These are phyloP conservation scores for Hypoxylon trugodes DNA, from an alignment of 495 filamentous ascomycete species.

Conservation along the genomic window DNA sequence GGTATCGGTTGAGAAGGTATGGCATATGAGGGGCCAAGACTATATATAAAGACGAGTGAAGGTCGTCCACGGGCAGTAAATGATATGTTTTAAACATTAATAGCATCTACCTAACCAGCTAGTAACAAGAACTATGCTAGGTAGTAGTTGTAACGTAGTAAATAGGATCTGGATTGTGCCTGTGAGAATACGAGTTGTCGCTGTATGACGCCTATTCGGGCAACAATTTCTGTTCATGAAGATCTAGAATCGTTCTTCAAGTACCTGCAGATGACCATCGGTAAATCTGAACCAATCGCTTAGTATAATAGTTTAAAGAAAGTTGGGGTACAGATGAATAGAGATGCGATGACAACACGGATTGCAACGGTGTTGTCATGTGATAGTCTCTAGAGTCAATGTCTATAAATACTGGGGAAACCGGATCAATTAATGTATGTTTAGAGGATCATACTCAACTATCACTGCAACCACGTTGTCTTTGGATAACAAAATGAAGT, in stretches of 20 bases:
- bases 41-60: too few species aligned
- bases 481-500: not conserved
- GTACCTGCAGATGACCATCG: not conserved
- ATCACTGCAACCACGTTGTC: not conserved
- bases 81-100: too few species aligned
- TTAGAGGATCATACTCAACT: not conserved
- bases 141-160: not conserved
- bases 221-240: not conserved
- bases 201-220: conserved; percentile 3
- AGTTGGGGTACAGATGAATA: not conserved
- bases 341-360: not conserved
- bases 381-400: not conserved
- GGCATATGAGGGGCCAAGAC: too few species aligned
- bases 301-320: not conserved
- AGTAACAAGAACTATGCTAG: too few species aligned
- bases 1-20: too few species aligned
- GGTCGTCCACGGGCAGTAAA: too few species aligned
- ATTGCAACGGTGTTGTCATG: not conserved
- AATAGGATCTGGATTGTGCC: not conserved
- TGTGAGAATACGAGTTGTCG: not conserved
- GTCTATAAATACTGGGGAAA: not conserved
- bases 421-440: not conserved
- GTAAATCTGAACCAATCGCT: not conserved
- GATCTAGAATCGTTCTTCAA: too few species aligned
- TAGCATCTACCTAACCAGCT: too few species aligned